Base-by-base conservation (phyloP, 345 rosid genomes). In the Dimocarpus longan region DNA sequence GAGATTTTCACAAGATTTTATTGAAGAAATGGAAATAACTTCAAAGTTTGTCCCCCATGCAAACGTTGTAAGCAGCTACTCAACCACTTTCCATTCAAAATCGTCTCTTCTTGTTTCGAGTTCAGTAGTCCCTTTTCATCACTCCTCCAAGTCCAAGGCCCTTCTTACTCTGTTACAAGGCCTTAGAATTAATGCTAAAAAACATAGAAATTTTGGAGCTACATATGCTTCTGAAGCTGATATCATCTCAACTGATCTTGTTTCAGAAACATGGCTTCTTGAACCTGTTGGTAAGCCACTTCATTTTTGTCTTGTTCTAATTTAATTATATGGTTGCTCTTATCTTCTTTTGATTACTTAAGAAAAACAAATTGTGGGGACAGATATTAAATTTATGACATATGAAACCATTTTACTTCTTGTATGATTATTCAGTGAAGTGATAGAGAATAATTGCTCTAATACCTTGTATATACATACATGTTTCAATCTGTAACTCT, bases 241-340 rank as follows among this genome's bases (percentile, higher is more conserved):
- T 19, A 79, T 66, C 67, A 73, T 84, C 60, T 26, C 88, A 43
- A 50, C 90, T 10, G 56, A 89, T 12, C 65, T 46, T 66, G 84
- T 66, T 68, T 75, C 82, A 52, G 89, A 87, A 46, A 89, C 88
- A 78, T 95, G 98, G 98, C 89, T 95, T 86, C 97, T 91, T 76
- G 85, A 88, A 81, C 98, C 97, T n/a, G 92, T 90, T 72, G 98
- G 97, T 91, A 11, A 11, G 52, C 12, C 5, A 37, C 12, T 67
- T 60, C 24, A 59, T 28, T 64, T 43, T 48, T 28, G 6, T 3
- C 18, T 68, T 43, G 40, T 18, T 26, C 13, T 40, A 68, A 42
- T 39, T 40, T 26, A 5, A 19, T 67, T 68, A 19, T 46, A 4
- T 46, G 52, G 12, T 10, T 9, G 15, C n/a, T 68, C 7, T n/a